These are phyloP conservation scores for Kwoniella botswanensis DNA, from an alignment of 768 basidiomycete genomes.

Conservation along the genomic window DNA sequence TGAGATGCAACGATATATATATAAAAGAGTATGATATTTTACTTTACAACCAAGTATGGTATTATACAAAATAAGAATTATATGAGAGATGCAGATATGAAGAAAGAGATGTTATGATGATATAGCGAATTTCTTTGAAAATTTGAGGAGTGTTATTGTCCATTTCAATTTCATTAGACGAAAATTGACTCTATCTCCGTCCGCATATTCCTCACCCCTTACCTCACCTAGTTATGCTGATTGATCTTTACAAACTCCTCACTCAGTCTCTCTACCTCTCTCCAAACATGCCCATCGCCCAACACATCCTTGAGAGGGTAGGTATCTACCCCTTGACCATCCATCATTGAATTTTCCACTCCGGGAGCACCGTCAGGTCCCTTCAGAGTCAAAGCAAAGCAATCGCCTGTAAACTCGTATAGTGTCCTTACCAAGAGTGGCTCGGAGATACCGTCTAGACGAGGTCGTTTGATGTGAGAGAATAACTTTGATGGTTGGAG, in stretches of 20 bases:
- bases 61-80: background rate
- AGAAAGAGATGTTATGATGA: background rate
- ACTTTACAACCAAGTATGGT: background rate
- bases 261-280: constrained; percentile 34
- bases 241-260: constrained; percentile 50
- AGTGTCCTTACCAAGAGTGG: constrained; percentile 45
- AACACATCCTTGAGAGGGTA: constrained; percentile 35
- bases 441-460: constrained; percentile 48
- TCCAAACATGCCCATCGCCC: constrained; percentile 38
- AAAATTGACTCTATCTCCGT: background rate
- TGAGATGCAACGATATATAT: background rate
- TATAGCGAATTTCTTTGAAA: too few species aligned
- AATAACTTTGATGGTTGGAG: constrained; percentile 52
- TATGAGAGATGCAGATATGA: background rate
- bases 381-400: constrained; percentile 48
- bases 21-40: background rate
- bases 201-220: background rate
- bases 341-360: constrained; percentile 39
- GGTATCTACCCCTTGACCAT: constrained; percentile 52
- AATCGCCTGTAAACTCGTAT: constrained; percentile 51
- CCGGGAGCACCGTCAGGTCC: constrained; percentile 49
- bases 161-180: background rate
- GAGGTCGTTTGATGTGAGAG: constrained; percentile 47
- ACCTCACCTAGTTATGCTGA: constrained; percentile 7
- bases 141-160: background rate